These are phyloP conservation scores for Colletotrichum costaricense DNA, from an alignment of 2,329 filamentous ascomycete genomes.

Conservation along the genomic window DNA sequence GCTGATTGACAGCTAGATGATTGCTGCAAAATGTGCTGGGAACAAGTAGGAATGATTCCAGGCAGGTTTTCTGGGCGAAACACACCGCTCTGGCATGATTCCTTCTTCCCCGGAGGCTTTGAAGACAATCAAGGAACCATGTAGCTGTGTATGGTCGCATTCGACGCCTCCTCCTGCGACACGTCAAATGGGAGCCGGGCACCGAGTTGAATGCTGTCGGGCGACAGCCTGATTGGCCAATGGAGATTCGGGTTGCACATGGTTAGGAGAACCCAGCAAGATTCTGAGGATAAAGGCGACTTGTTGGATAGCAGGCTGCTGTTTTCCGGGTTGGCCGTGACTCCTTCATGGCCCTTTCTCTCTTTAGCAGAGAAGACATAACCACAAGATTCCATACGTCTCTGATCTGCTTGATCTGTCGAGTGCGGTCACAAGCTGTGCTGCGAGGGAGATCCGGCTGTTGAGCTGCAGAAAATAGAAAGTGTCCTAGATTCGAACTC, in stretches of 20 bases:
- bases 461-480: conserved; percentile 13
- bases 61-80: not conserved
- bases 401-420: not conserved
- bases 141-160: not conserved
- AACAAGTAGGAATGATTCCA: not conserved
- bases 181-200: conserved; percentile 21
- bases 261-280: no score
- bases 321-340: not conserved
- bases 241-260: not conserved
- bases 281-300: not conserved
- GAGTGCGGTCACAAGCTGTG: not conserved
- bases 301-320: not conserved
- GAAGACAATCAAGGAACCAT: not conserved
- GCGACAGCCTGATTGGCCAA: conserved; percentile 15
- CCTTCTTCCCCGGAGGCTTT: not conserved
- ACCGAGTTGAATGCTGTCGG: conserved; percentile 2
- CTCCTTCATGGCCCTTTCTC: not conserved
- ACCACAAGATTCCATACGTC: no score
- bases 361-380: not conserved
- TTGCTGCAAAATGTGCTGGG: not conserved
- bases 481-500: not conserved
- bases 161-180: conserved; percentile 8
- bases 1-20: not conserved
- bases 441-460: not conserved
- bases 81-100: not conserved